phyloP scores from a whole-genome alignment of 352 stramenopile genomes.

The Globisporangium nagaii region DNA sequence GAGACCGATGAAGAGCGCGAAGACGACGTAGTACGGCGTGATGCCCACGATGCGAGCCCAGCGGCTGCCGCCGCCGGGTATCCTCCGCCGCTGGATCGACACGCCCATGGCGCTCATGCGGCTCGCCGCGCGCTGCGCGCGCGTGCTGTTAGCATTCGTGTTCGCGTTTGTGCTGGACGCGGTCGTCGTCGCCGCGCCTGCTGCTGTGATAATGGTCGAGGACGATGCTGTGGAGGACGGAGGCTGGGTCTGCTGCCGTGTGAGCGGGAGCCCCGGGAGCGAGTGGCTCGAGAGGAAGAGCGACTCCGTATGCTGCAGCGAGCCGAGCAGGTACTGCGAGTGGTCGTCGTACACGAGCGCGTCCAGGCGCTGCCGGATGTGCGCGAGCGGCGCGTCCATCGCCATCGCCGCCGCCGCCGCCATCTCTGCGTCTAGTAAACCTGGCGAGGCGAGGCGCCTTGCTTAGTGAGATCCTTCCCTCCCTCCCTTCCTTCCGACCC shows the following conservation, averaged over 20 bases:
- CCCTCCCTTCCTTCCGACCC: too few species aligned
- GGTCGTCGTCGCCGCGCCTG: background rate
- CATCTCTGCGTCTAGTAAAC: too few species aligned
- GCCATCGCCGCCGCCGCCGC: constrained; percentile 13
- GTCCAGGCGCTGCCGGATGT: constrained; percentile 48
- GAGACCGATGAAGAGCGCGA: constrained; percentile 39
- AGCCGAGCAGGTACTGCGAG: constrained; percentile 35
- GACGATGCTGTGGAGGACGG: background rate
- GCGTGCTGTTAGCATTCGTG: too few species aligned
- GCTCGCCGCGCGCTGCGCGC: too few species aligned
- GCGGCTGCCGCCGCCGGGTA: background rate
- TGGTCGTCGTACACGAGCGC: constrained; percentile 45
- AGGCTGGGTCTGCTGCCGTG: background rate
- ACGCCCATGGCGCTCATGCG: constrained; percentile 9
- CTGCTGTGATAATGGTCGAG: background rate
- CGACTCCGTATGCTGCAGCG: constrained; percentile 19
- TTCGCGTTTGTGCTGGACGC: too few species aligned
- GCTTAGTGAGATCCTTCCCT: too few species aligned
- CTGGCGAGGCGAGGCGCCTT: too few species aligned
- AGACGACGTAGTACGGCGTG: constrained; percentile 37
- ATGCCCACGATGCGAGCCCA: constrained; percentile 29
- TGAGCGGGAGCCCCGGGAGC: constrained; percentile 1
- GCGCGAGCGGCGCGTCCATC: constrained; percentile 30
- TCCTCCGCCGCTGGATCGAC: constrained; percentile 17
- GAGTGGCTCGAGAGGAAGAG: constrained; percentile 11